phyloP scores from a whole-genome alignment of 2,329 filamentous ascomycete genomes.

The Plenodomus tracheiphilus region DNA sequence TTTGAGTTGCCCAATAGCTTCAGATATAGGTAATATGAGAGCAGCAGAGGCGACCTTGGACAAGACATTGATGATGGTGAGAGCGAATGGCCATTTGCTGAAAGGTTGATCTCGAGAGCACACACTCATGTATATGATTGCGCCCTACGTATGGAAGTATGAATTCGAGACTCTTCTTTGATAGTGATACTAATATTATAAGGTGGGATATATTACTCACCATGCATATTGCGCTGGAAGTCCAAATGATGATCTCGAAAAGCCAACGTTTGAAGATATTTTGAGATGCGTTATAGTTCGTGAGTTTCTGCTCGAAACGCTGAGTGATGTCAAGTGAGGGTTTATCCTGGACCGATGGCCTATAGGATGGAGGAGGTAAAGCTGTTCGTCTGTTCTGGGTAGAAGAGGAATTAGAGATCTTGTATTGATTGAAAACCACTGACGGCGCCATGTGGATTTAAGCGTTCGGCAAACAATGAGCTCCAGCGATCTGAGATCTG shows the following conservation, averaged over 20 bases:
- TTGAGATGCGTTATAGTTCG: constrained; percentile 24
- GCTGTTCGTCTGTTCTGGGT: not conserved
- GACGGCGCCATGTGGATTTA: no score
- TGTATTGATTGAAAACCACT: no score
- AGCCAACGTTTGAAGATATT: constrained; percentile 29
- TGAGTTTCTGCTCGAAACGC: constrained; percentile 26
- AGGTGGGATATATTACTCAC: not conserved
- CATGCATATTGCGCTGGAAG: constrained; percentile 39
- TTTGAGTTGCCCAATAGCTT: constrained; percentile 38
- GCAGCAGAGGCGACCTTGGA: constrained; percentile 32
- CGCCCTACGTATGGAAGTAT: not conserved
- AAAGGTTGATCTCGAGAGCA: constrained; percentile 31
- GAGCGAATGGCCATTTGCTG: constrained; percentile 35
- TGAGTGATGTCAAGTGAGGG: constrained; percentile 17
- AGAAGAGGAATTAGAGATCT: no score
- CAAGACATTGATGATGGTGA: constrained; percentile 25
- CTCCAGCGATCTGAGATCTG: no score
- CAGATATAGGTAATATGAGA: constrained; percentile 28
- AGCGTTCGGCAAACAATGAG: no score
- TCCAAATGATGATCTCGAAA: constrained; percentile 33
- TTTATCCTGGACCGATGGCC: not conserved
- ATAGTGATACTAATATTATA: no score
- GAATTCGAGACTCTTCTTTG: no score
- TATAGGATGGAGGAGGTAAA: not conserved
- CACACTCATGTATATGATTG: not conserved